phyloP scores from a whole-genome alignment of 2,329 filamentous ascomycete genomes.

The Aspergillus sp. region DNA sequence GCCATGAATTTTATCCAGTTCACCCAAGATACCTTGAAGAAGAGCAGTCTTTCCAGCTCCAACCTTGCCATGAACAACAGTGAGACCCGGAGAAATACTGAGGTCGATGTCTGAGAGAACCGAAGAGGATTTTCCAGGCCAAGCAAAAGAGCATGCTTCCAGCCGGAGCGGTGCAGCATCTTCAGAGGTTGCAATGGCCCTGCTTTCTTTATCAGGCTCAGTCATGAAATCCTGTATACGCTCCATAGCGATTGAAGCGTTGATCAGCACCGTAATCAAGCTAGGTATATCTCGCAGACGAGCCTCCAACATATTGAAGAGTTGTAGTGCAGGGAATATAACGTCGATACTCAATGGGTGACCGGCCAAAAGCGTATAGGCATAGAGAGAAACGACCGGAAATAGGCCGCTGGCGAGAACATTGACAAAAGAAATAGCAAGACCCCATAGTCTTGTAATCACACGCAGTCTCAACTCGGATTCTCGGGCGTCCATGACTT shows the following conservation, averaged over 20 bases:
- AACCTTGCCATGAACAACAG: constrained; percentile 63
- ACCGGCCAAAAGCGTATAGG: constrained; percentile 72
- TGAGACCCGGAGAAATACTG: constrained; percentile 57
- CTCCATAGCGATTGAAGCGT: constrained; percentile 77
- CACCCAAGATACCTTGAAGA: constrained; percentile 59
- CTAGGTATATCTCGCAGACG: constrained; percentile 73
- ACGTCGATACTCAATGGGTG: constrained; percentile 72
- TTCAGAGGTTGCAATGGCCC: constrained; percentile 37
- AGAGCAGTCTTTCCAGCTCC: constrained; percentile 64
- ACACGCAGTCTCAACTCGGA: constrained; percentile 67
- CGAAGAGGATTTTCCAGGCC: constrained; percentile 66
- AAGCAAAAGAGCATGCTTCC: constrained; percentile 69
- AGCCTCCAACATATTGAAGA: constrained; percentile 73
- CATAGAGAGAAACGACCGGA: constrained; percentile 76
- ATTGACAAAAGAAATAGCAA: constrained; percentile 68
- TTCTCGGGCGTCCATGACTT: constrained; percentile 67
- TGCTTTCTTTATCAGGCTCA: constrained; percentile 77
- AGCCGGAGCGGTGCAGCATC: constrained; percentile 45
- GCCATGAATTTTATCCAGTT: constrained; percentile 55
- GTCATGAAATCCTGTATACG: constrained; percentile 84
- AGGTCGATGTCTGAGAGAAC: constrained; percentile 57
- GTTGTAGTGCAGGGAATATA: constrained; percentile 80
- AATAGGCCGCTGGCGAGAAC: constrained; percentile 71
- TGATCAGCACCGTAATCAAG: constrained; percentile 73
- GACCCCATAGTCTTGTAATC: constrained; percentile 62